These are phyloP conservation scores for Mycosphaerelloides madeirae DNA, from an alignment of 2,329 filamentous ascomycete genomes.

Conservation along the genomic window DNA sequence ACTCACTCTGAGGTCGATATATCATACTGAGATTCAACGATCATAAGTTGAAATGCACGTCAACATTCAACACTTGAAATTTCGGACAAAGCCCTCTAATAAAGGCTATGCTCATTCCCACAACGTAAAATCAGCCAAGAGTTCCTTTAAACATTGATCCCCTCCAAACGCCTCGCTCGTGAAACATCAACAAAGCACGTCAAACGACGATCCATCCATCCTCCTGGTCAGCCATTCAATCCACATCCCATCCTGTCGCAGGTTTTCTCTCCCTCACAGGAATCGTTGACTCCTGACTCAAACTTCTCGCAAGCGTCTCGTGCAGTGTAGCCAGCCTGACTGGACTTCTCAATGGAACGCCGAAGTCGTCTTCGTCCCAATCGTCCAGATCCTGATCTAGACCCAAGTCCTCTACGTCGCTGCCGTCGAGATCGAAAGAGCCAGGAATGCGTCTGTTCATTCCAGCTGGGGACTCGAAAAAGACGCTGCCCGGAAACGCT, in stretches of 20 bases:
- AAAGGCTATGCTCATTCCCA: background rate
- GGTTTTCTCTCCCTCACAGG: slow-evolving; percentile 8
- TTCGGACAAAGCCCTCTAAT: too few relatives aligned
- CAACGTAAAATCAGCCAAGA: background rate
- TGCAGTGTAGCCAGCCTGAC: slow-evolving; percentile 20
- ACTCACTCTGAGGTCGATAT: too few relatives aligned
- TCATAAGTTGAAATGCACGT: too few relatives aligned
- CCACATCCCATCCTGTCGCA: slow-evolving; percentile 6
- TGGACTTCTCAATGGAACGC: slow-evolving; percentile 41
- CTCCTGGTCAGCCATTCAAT: background rate
- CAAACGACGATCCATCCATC: background rate
- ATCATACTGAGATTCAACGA: too few relatives aligned
- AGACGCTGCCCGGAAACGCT: slow-evolving; percentile 26
- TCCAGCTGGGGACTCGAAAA: slow-evolving; percentile 27
- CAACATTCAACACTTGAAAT: too few relatives aligned
- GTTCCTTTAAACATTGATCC: background rate
- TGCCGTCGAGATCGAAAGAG: slow-evolving; percentile 51
- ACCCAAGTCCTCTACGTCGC: slow-evolving; percentile 45
- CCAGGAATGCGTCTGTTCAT: slow-evolving; percentile 56
- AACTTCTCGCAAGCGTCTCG: slow-evolving; percentile 10
- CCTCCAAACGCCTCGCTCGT: too few relatives aligned
- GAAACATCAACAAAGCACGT: background rate
- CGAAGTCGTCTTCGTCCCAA: slow-evolving; percentile 49
- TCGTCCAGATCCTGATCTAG: slow-evolving; percentile 20
- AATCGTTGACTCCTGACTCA: background rate